phyloP scores from a whole-genome alignment of 2,329 filamentous ascomycete species.

The Diaporthe longicolla region DNA sequence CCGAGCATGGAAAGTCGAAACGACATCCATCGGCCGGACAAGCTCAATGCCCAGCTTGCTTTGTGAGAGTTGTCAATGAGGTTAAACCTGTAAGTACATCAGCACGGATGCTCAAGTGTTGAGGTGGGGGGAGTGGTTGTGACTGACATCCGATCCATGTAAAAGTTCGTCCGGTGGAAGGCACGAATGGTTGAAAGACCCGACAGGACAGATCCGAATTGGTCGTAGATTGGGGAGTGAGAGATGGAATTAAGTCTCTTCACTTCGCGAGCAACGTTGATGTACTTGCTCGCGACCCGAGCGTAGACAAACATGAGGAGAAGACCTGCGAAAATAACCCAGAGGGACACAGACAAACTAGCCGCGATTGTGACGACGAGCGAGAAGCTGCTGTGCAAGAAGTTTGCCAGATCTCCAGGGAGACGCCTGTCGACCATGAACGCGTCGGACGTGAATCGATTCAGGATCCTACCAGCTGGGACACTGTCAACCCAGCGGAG shows the following conservation, averaged over 20 bases:
- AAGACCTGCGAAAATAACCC: slow-evolving; percentile 54
- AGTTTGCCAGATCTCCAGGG: slow-evolving; percentile 48
- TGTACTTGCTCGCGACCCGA: slow-evolving; percentile 53
- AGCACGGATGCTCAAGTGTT: background rate
- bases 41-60: slow-evolving; percentile 51
- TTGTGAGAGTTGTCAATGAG: slow-evolving; percentile 53
- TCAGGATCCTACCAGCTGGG: slow-evolving; percentile 58
- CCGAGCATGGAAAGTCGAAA: slow-evolving; percentile 58
- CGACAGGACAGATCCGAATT: slow-evolving; percentile 56
- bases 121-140: background rate
- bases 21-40: slow-evolving; percentile 54
- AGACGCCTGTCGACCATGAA: slow-evolving; percentile 55
- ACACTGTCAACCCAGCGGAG: slow-evolving; percentile 58
- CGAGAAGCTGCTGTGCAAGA: slow-evolving; percentile 49
- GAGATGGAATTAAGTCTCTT: slow-evolving; percentile 59
- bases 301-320: slow-evolving; percentile 53
- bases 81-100: slow-evolving; percentile 42
- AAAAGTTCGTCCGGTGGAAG: slow-evolving; percentile 54
- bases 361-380: slow-evolving; percentile 55
- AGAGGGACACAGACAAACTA: slow-evolving; percentile 52
- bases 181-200: slow-evolving; percentile 59
- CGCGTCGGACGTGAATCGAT: slow-evolving; percentile 59
- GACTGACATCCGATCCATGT: slow-evolving; percentile 52
- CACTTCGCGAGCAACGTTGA: slow-evolving; percentile 55
- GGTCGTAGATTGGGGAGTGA: slow-evolving; percentile 59